A percentile compares a stretch with the other conserved stretches of the same genome.
Evolutionary conservation across 805 yeast genomes (phyloP).

Genomic region (Candida argentea): DNA sequence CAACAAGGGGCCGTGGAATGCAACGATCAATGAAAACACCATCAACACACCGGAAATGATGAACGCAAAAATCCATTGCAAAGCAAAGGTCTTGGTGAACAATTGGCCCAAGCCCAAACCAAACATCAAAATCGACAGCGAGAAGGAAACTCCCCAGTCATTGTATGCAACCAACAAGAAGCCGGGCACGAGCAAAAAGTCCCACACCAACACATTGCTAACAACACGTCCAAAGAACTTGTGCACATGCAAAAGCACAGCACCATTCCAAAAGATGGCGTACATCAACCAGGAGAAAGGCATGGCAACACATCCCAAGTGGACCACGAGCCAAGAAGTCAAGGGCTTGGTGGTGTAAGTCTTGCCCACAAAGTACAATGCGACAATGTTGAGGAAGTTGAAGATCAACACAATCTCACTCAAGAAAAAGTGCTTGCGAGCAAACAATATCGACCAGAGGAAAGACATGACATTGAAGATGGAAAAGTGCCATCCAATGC

Average conservation of each 20-base stretch:
- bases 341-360: conserved; percentile 47
- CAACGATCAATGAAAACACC: conserved; percentile 37
- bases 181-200: conserved; percentile 56
- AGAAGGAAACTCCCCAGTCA: conserved; percentile 64
- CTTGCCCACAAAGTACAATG: conserved; percentile 47
- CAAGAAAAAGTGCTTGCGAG: conserved; percentile 45
- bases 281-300: conserved; percentile 71
- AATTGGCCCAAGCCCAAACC: conserved; percentile 68
- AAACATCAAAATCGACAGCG: conserved; percentile 46
- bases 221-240: conserved; percentile 51
- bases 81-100: conserved; percentile 56
- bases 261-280: conserved; percentile 79
- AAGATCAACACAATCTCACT: conserved; percentile 48
- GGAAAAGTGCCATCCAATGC: conserved; percentile 54
- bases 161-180: conserved; percentile 46
- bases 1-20: conserved; percentile 24
- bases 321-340: conserved; percentile 46
- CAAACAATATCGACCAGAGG: conserved; percentile 56
- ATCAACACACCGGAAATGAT: conserved; percentile 50
- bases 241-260: conserved; percentile 58
- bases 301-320: conserved; percentile 55
- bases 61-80: conserved; percentile 83
- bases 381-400: conserved; percentile 51
- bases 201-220: conserved; percentile 73
- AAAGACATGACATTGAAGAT: conserved; percentile 50